Base-by-base conservation (phyloP, 441 rosid genomes). In the Bruguiera hainesii region DNA sequence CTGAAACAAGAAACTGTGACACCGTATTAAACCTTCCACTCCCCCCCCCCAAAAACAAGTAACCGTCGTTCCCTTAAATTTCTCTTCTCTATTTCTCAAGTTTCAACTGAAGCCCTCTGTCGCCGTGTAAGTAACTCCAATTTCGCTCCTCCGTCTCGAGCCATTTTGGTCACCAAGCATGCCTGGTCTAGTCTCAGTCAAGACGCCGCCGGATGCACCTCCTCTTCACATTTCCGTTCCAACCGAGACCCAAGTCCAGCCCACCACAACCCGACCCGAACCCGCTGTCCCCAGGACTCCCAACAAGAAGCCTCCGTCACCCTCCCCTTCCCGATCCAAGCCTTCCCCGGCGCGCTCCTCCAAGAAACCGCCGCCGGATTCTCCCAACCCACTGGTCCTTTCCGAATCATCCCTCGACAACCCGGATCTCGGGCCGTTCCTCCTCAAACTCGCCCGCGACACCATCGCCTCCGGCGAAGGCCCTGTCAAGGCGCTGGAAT, bases 381-480 rank as follows among this genome's bases (percentile, higher is more conserved):
- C 91, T 2, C 88, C 92, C 0, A 76, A 58, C 55, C 75, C 78
- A 6, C 67, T 48, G 29, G 74, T 64, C 20, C 58, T 72, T 19
- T 59, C 80, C 20, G 87, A 87, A 49, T 89, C 93, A 3, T 87
- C 98, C 1, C 93, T 95, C 28, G 98, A 92, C 76, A 90, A 95
- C 73, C 97, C 99, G 71, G 98, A 92, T 89, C 98, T 95, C 75
- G 98, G 98, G 0, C 99, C 99, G 0, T 94, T 94, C 78, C 90
- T 94, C 46, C 83, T 92, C 23, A 92, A 92, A 71, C 87, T 95
- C 64, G 97, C 97, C 52, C 88, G 98, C 0, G 98, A 92, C 70
- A 85, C 98, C 2, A 89, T 95, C 52, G 96, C 96, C 53, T 92
- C 98, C 15, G 98, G 97, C 5, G 98, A 92, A 28, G 98, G 97